phyloP scores from a whole-genome alignment of 1,284 basidiomycete genomes.

The Kwoniella shivajii region DNA sequence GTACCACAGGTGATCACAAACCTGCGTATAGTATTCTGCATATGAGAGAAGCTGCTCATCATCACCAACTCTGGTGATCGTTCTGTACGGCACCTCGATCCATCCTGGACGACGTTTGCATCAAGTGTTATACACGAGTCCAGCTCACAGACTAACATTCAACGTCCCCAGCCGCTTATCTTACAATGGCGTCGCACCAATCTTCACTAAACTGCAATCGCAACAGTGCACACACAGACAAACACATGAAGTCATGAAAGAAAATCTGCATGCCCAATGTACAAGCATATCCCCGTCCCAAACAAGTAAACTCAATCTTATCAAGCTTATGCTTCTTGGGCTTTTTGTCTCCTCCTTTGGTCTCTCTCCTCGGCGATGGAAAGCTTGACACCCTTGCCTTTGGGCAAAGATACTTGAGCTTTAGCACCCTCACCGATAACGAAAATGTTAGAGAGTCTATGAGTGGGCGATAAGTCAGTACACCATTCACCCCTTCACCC shows the following conservation, averaged over 20 bases:
- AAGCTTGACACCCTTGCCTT: conserved; percentile 78
- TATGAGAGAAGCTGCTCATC: too few relatives aligned
- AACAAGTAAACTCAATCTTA: neutral
- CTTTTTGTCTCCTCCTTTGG: conserved; percentile 45
- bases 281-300: conserved; percentile 1
- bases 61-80: too few relatives aligned
- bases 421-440: conserved; percentile 94
- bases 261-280: conserved; percentile 3
- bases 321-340: conserved; percentile 44
- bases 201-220: neutral
- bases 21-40: too few relatives aligned
- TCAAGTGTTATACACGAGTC: too few relatives aligned
- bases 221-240: neutral
- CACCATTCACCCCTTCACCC: too few relatives aligned
- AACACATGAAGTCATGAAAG: neutral
- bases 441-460: conserved; percentile 93
- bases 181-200: too few relatives aligned
- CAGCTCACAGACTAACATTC: too few relatives aligned
- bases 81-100: too few relatives aligned
- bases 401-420: conserved; percentile 95
- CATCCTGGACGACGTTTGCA: too few relatives aligned
- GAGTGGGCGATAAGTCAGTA: neutral
- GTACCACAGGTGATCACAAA: too few relatives aligned
- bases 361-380: conserved; percentile 53
- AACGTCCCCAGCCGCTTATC: too few relatives aligned